These are phyloP conservation scores for Keithomyces neogunnii DNA, from an alignment of 2,329 filamentous ascomycete species.

Conservation along the genomic window DNA sequence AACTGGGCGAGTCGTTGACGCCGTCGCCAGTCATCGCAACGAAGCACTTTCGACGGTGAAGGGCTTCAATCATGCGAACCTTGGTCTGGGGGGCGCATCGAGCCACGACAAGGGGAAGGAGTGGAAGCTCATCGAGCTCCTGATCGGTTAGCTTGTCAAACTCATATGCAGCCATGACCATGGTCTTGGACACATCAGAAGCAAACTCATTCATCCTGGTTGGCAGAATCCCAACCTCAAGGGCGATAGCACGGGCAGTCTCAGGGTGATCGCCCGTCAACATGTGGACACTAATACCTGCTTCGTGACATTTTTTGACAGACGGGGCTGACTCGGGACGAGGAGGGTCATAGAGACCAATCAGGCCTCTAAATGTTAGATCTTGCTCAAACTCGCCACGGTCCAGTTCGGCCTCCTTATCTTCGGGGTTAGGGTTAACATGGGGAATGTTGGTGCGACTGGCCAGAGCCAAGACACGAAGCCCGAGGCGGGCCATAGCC, in stretches of 20 bases:
- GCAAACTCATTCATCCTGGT: constrained; percentile 32
- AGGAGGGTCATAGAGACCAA: constrained; percentile 67
- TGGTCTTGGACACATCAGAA: constrained; percentile 43
- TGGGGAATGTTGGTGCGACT: constrained; percentile 34
- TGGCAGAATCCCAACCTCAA: constrained; percentile 54
- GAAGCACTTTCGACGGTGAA: constrained; percentile 57
- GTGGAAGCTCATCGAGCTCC: constrained; percentile 53
- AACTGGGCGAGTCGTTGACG: constrained; percentile 60
- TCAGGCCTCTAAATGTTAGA: constrained; percentile 58
- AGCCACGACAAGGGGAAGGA: constrained; percentile 59
- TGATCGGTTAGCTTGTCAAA: constrained; percentile 59
- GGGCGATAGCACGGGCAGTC: constrained; percentile 56
- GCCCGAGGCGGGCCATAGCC: constrained; percentile 53
- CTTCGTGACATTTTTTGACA: constrained; percentile 48
- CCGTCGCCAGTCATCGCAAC: constrained; percentile 67
- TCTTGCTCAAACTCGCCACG: constrained; percentile 41
- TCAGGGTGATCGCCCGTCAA: constrained; percentile 61
- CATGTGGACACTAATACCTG: constrained; percentile 59
- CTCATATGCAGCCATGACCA: constrained; percentile 59
- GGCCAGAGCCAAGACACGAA: constrained; percentile 62
- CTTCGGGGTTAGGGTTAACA: constrained; percentile 10
- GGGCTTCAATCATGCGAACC: constrained; percentile 66
- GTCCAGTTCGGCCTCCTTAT: constrained; percentile 33
- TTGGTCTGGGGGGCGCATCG: constrained; percentile 64
- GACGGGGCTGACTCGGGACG: constrained; percentile 56